Conservation (phyloP, 1,139 yeast species). For the Kurtzmaniella quercitrusa region DNA sequence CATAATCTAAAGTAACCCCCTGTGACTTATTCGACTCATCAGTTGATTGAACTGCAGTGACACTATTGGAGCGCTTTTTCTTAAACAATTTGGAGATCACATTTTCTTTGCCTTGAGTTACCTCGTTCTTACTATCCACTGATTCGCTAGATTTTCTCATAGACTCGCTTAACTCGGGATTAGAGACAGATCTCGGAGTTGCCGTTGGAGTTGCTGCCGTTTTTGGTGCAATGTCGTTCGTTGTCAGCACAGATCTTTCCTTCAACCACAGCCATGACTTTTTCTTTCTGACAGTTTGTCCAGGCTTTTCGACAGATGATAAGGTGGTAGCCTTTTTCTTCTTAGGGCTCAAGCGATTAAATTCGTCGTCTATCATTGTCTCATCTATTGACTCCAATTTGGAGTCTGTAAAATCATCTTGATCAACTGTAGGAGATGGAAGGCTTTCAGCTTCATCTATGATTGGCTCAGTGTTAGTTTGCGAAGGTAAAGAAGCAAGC, state of each 20-base stretch:
- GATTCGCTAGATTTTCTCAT: constrained; percentile 2
- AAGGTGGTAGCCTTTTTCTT: constrained; percentile 3
- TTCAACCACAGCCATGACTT: constrained; percentile 42
- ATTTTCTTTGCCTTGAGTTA: constrained; percentile 31
- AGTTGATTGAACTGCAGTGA: constrained; percentile 1
- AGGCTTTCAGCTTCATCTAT: background rate
- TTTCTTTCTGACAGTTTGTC: constrained; percentile 28
- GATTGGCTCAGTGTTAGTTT: background rate
- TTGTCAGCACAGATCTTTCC: constrained; percentile 29
- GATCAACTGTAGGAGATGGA: constrained; percentile 1
- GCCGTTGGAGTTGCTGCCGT: constrained; percentile 2
- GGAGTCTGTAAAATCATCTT: background rate
- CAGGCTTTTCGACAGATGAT: background rate
- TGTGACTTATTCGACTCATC: constrained; percentile 5
- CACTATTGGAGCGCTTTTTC: constrained; percentile 26
- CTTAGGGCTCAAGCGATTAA: constrained; percentile 2
- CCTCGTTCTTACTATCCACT: constrained; percentile 8
- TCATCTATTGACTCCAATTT: background rate
- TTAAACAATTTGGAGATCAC: constrained; percentile 43
- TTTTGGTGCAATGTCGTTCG: constrained; percentile 16
- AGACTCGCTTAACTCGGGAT: constrained; percentile 23
- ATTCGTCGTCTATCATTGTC: background rate
- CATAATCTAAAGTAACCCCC: constrained; percentile 28
- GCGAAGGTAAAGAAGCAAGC: background rate
- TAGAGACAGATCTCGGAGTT: constrained; percentile 32